Evolutionary conservation across 2,329 filamentous ascomycete genomes (phyloP), one percentile per base, ranked within the genome.

Genomic region (Hawksworthiomyces lignivorus): DNA sequence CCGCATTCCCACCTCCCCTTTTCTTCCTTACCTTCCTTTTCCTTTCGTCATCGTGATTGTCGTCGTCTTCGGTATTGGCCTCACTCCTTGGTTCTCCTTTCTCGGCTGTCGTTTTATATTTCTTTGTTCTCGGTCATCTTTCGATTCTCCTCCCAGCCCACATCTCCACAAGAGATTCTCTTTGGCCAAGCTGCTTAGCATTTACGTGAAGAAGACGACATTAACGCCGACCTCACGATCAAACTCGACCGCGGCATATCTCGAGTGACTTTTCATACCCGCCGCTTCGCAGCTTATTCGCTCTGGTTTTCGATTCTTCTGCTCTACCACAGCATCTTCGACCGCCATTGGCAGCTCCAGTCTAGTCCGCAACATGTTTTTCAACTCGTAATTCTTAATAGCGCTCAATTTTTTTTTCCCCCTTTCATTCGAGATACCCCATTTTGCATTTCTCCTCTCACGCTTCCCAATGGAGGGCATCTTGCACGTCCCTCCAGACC

Each of bases 401-500:
- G n/a, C n/a, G n/a, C n/a, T 19, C 27, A 34, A 35, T 27, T 27
- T 21, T 22, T 35, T 26, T 30, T 18, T 17, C 27, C 19, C 21
- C 28, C 14, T 17, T 24, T 19, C n/a, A n/a, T n/a, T n/a, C n/a
- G 38, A 43, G 39, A 41, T 33, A 39, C 29, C 20, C 28, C 21
- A n/a, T n/a, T 9, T 24, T 36, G 5, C 32, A 17, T 28, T 12
- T 30, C 9, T 31, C 31, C 4, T 17, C 8, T 21, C 17, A 6
- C 29, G 7, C 19, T 11, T 10, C 14, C 34, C 22, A n/a, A 73
- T 75, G 69, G 72, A 75, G 53, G 72, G 70, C 17, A 56, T 61
- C 50, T 58, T 75, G 53, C 57, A 67, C 41, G 60, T 69, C 22
- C 72, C 72, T 39, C 72, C 72, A 4, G 72, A 75, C 50, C 61